phyloP scores from a whole-genome alignment of 371 early-diverging fungal species.

The Mortierella sp. region DNA sequence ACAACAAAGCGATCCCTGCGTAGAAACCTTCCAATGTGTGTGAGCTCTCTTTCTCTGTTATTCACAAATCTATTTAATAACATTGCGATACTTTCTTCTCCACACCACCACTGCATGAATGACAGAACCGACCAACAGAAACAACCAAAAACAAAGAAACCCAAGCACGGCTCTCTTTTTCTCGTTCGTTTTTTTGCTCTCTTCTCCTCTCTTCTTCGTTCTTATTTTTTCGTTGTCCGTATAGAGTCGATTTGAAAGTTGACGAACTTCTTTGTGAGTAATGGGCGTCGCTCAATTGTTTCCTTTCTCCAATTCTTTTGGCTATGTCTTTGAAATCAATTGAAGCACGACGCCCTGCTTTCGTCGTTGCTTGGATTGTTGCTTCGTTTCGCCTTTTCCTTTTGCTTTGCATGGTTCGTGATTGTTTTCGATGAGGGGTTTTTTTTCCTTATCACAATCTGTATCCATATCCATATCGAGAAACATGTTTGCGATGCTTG shows the following conservation, averaged over 20 bases:
- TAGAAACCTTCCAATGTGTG: not conserved
- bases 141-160: not conserved
- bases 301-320: not conserved
- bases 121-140: not conserved
- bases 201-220: not conserved
- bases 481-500: not conserved
- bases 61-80: not conserved
- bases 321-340: not conserved
- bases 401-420: not conserved
- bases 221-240: not conserved
- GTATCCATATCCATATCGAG: not conserved
- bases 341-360: not conserved
- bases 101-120: slow-evolving; percentile 8
- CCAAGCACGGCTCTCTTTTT: not conserved
- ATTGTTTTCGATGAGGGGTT: not conserved
- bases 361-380: not conserved
- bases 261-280: not conserved
- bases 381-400: not conserved
- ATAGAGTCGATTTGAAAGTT: not conserved
- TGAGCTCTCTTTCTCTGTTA: not conserved
- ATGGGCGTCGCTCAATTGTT: slow-evolving; percentile 1
- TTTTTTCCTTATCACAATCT: slow-evolving; percentile 11
- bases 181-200: not conserved
- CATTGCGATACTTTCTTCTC: not conserved
- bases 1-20: not conserved